A percentile compares a stretch with the other conserved stretches of the same genome.
Conservation (phyloP, 202 grass and related monocot species). For the Thinopyrum obtusiflorum region DNA sequence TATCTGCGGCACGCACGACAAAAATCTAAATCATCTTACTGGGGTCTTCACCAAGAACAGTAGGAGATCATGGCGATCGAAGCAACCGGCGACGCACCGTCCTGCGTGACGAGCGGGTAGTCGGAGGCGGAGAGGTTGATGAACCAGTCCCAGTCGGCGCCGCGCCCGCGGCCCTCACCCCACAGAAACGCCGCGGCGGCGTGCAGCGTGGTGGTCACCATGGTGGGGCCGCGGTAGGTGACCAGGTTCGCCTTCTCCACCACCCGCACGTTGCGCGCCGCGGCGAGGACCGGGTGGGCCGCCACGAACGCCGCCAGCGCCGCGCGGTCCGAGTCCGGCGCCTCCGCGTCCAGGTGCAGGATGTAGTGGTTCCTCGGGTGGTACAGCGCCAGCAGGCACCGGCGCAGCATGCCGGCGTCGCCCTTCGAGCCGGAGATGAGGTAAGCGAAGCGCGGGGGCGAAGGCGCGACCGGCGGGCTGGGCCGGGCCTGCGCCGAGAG, state of each 20-base stretch:
- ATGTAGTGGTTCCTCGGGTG: constrained; percentile 81
- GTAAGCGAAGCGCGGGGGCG: constrained; percentile 52
- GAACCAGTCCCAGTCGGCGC: constrained; percentile 82
- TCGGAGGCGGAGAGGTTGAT: constrained; percentile 86
- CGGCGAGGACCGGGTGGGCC: constrained; percentile 44
- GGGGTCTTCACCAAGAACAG: neutral
- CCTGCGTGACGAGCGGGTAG: constrained; percentile 89
- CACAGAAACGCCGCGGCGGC: constrained; percentile 58
- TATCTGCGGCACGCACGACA: constrained; percentile 50
- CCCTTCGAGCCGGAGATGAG: constrained; percentile 66
- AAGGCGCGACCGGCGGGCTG: neutral
- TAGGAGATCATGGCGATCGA: too few species aligned
- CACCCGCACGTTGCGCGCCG: constrained; percentile 54
- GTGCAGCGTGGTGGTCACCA: constrained; percentile 91
- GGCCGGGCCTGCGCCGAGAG: constrained; percentile 10
- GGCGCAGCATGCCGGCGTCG: constrained; percentile 53
- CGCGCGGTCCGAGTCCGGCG: constrained; percentile 55
- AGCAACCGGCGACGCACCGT: constrained; percentile 51
- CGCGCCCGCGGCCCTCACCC: constrained; percentile 24
- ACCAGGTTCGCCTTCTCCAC: constrained; percentile 80
- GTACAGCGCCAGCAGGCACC: constrained; percentile 77
- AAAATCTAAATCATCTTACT: neutral
- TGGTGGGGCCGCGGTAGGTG: constrained; percentile 86
- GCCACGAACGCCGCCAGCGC: constrained; percentile 49
- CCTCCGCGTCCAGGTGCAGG: constrained; percentile 79